These are phyloP conservation scores for Reticulascus tulasneorum DNA, from an alignment of 2,329 filamentous ascomycete species.

Conservation along the genomic window DNA sequence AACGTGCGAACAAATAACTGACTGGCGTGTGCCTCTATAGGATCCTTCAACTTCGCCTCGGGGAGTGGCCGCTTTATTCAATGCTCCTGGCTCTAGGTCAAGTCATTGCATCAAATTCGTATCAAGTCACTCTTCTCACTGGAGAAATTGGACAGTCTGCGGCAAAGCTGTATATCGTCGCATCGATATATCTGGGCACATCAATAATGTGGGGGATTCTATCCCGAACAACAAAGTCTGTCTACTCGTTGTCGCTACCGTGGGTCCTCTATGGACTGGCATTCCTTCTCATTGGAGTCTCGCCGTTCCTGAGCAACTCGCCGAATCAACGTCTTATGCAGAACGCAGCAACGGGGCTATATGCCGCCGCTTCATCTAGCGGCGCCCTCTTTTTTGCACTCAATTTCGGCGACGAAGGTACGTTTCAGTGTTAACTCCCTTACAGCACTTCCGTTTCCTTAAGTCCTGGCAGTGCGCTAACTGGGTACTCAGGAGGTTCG, in stretches of 20 bases:
- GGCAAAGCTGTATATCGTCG: constrained; percentile 56
- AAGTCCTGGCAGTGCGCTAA: too few relatives aligned
- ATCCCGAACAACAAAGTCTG: constrained; percentile 54
- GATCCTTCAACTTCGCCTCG: constrained; percentile 47
- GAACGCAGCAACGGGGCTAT: constrained; percentile 57
- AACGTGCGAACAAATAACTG: constrained; percentile 13
- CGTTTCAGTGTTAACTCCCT: too few relatives aligned
- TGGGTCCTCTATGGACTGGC: constrained; percentile 61
- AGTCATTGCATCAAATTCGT: constrained; percentile 62
- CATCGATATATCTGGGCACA: constrained; percentile 53
- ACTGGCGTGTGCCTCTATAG: constrained; percentile 2
- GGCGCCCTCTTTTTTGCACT: constrained; percentile 64
- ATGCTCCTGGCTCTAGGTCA: constrained; percentile 59
- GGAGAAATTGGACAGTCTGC: constrained; percentile 58
- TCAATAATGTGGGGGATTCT: constrained; percentile 61
- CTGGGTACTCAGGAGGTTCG: too few relatives aligned
- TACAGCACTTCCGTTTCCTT: too few relatives aligned
- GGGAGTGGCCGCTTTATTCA: constrained; percentile 63
- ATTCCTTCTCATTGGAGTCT: constrained; percentile 60
- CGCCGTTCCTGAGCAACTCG: constrained; percentile 45
- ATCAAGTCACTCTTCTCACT: constrained; percentile 64
- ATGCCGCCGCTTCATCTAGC: constrained; percentile 58
- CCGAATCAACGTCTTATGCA: constrained; percentile 44
- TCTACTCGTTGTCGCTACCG: constrained; percentile 54
- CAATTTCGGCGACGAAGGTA: constrained; percentile 63